Conservation (phyloP, 176 grass and related monocot species). For the Oryza punctata region DNA sequence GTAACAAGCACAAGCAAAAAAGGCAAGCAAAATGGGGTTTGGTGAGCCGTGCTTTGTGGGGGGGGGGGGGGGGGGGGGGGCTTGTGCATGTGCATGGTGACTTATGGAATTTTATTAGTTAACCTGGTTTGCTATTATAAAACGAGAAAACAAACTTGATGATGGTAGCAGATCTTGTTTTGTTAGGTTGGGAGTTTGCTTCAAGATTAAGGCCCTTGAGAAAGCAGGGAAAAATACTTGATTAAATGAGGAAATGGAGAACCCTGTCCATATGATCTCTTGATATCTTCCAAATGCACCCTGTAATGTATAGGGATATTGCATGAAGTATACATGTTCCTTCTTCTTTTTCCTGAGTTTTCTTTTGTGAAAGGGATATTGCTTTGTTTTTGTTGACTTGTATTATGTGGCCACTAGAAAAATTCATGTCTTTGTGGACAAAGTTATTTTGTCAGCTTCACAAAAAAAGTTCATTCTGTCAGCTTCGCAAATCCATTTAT, state of each 20-base stretch:
- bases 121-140: slow-evolving; percentile 30
- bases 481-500: not conserved
- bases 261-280: not conserved
- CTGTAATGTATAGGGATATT: not conserved
- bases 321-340: not conserved
- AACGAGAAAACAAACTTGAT: slow-evolving; percentile 27
- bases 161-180: slow-evolving; percentile 27
- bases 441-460: not conserved
- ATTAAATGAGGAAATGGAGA: slow-evolving; percentile 24
- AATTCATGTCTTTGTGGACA: not conserved
- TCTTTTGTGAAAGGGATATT: not conserved
- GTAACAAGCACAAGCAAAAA: slow-evolving; percentile 23
- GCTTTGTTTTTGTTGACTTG: not conserved
- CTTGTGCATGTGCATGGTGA: slow-evolving; percentile 26
- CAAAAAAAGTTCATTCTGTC: not conserved
- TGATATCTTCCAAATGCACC: no score
- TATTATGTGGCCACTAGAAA: not conserved
- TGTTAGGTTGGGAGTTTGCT: slow-evolving; percentile 53
- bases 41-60: slow-evolving; percentile 32
- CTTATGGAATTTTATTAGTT: not conserved
- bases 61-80: not conserved
- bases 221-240: slow-evolving; percentile 40
- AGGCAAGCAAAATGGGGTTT: slow-evolving; percentile 19
- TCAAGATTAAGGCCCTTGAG: slow-evolving; percentile 46
- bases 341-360: not conserved